Conservation (phyloP, 148 eudicot species). For the Gaultheria prostrata region DNA sequence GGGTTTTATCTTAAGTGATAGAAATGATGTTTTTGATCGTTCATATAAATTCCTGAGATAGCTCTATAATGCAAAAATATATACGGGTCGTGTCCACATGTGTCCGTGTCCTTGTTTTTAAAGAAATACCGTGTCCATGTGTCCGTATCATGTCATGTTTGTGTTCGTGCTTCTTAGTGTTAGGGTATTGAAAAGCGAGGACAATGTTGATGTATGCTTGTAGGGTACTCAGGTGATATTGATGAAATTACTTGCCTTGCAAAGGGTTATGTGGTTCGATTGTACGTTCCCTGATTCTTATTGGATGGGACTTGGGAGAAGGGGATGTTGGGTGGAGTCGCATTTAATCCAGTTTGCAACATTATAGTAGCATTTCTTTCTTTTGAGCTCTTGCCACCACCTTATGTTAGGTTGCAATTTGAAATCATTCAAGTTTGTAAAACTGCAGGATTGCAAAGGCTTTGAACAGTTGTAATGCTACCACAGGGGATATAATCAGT, state of each 20-base stretch:
- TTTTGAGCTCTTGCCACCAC: not conserved
- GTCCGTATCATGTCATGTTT: not conserved
- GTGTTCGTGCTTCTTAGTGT: not conserved
- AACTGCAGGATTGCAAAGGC: conserved; percentile 78
- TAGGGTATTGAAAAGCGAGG: not conserved
- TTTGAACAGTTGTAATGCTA: conserved; percentile 71
- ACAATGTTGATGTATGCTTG: not conserved
- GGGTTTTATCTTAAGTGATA: not conserved
- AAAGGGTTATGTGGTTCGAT: not conserved
- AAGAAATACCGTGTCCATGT: no score
- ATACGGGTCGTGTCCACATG: not conserved
- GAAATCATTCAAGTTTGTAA: conserved; percentile 8
- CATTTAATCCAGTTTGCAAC: not conserved
- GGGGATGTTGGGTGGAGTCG: not conserved
- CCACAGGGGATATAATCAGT: conserved; percentile 91
- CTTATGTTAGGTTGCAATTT: not conserved
- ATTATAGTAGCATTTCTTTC: not conserved
- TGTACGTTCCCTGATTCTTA: not conserved
- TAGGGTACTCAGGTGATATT: not conserved
- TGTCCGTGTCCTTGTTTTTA: no score
- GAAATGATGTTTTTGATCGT: not conserved
- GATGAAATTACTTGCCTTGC: not conserved
- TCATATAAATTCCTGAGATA: not conserved
- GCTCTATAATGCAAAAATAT: not conserved
- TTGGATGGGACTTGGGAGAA: not conserved